Percentiles rank a stretch among this genome's conserved stretches.
phyloP scores from a whole-genome alignment of 768 basidiomycete species.

The Clitopilus hobsonii region DNA sequence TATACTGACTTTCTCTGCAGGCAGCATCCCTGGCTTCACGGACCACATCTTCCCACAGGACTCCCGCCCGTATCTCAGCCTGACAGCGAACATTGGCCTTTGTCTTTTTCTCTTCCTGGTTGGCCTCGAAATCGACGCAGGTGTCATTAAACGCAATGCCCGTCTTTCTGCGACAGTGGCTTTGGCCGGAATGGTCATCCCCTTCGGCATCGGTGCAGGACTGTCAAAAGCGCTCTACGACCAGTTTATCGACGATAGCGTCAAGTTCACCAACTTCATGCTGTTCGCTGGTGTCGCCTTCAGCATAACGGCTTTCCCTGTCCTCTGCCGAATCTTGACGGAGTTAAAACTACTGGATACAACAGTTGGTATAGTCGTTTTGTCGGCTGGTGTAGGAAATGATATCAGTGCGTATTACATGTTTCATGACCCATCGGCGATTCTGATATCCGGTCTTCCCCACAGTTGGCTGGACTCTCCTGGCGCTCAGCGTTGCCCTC shows the following conservation, averaged over 20 bases:
- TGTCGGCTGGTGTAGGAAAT: slow-evolving; percentile 89
- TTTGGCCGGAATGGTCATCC: slow-evolving; percentile 78
- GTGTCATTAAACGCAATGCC: slow-evolving; percentile 74
- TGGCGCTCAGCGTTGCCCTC: slow-evolving; percentile 88
- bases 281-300: slow-evolving; percentile 92
- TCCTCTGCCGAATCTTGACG: slow-evolving; percentile 82
- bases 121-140: slow-evolving; percentile 84
- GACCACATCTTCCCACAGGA: slow-evolving; percentile 73
- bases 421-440: neutral
- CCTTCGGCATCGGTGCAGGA: slow-evolving; percentile 81
- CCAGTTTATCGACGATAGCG: slow-evolving; percentile 61
- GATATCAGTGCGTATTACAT: slow-evolving; percentile 50
- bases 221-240: slow-evolving; percentile 63
- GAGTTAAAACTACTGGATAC: slow-evolving; percentile 91
- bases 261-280: slow-evolving; percentile 86
- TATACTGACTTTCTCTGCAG: slow-evolving; percentile 18
- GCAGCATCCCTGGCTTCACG: slow-evolving; percentile 87
- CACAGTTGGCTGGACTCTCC: slow-evolving; percentile 77
- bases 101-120: slow-evolving; percentile 90
- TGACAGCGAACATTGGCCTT: slow-evolving; percentile 86
- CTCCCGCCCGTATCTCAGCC: slow-evolving; percentile 73
- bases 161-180: slow-evolving; percentile 67
- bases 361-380: slow-evolving; percentile 86
- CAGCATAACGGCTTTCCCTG: slow-evolving; percentile 84
- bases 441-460: neutral